Evolutionary conservation across 768 basidiomycete species (phyloP), one percentile per base, ranked within the genome.

Genomic region (Russula virescens): DNA sequence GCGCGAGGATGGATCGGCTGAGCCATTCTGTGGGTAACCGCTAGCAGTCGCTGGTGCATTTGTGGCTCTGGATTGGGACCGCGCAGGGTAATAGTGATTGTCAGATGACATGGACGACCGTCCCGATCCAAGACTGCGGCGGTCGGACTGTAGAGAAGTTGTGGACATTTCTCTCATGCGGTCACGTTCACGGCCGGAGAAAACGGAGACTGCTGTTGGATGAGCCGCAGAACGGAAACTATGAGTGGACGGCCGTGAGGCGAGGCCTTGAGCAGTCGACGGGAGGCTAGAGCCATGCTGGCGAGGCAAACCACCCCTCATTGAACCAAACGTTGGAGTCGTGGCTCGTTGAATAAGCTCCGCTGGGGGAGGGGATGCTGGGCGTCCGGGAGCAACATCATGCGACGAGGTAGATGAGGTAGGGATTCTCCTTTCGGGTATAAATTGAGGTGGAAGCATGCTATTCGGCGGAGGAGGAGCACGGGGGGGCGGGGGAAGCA

Each of bases 331-430:
- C 8, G 87, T 87, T 0, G 91, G 91, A 1, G 91, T 93, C 4
- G 91, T 91, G 11, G 95, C 93, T 16, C 95, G 89, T 70, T 92
- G 88, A 64, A 97, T 86, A 70, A 97, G 88, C 60, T 98, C 94
- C 19, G 88, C 78, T 19, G 94, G 96, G 6, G 94, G 95, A 2
- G 96, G 95, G 0, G 96, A 98, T 4, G 86, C 88, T 0, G 96
- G 96, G 48, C 95, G 80, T 31, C 91, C 88, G 0, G 95, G 94
- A 13, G 89, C 89, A 6, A 75, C 73, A 65, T 88, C 87, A 48
- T 79, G 75, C 5, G 81, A 77, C 23, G 78, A 72, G 60, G 74
- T 74, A 9, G 81, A 78, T 18, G 72, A 73, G 5, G 78, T 76
- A 26, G 76, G 76, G 50, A 79, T 67, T 67, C 81, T 83, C 70